Percentiles rank a stretch among this genome's conserved stretches.
Conservation (phyloP, 2,329 filamentous ascomycete species). For the Rhinocladiella similis region DNA sequence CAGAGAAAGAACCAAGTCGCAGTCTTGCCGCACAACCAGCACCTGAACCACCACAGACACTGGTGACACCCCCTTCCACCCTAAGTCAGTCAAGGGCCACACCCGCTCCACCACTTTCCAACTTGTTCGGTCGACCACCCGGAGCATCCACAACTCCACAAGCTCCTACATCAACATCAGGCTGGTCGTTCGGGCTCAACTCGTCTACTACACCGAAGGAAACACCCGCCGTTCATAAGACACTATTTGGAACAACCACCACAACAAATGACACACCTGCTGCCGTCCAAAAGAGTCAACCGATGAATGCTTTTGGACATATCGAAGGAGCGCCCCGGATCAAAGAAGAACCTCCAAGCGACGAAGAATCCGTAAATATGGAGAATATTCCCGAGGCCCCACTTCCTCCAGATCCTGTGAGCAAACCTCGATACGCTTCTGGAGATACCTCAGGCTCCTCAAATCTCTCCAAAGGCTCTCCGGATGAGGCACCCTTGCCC, state of each 20-base stretch:
- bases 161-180: constrained; percentile 34
- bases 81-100: constrained; percentile 27
- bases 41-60: constrained; percentile 14
- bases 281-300: constrained; percentile 34
- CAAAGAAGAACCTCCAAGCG: constrained; percentile 37
- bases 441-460: constrained; percentile 50
- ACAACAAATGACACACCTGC: constrained; percentile 30
- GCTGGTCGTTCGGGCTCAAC: constrained; percentile 22
- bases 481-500: constrained; percentile 32
- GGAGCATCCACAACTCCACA: constrained; percentile 29
- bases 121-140: constrained; percentile 36
- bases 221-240: constrained; percentile 31
- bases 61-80: constrained; percentile 29
- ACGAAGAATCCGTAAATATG: constrained; percentile 33
- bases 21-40: constrained; percentile 5
- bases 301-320: constrained; percentile 25
- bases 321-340: constrained; percentile 32
- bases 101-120: constrained; percentile 35
- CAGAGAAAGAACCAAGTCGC: constrained; percentile 14
- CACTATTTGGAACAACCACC: constrained; percentile 36
- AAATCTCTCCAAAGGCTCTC: constrained; percentile 12
- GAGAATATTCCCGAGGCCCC: constrained; percentile 39
- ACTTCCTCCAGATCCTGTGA: constrained; percentile 50
- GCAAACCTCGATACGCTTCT: constrained; percentile 45
- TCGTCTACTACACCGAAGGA: constrained; percentile 31